Conservation (phyloP, 140 eudicot species). For the Anethum foeniculum region DNA sequence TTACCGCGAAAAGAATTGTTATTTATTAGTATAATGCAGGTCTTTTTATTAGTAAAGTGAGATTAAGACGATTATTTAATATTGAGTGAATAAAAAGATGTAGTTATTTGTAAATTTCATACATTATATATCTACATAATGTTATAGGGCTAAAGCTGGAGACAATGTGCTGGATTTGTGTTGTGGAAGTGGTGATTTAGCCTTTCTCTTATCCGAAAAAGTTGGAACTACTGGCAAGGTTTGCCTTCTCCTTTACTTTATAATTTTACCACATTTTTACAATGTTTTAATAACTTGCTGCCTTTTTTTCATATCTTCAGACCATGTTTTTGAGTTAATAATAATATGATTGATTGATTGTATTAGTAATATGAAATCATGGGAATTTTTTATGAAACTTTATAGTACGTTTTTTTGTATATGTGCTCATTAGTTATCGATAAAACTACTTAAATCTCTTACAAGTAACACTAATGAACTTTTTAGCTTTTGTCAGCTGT, state of each 20-base stretch:
- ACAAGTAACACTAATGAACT: neutral
- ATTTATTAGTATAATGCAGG: too few relatives aligned
- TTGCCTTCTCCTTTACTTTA: neutral
- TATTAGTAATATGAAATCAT: neutral
- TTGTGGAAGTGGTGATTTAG: conserved; percentile 99
- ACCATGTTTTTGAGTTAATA: neutral
- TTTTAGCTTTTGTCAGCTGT: neutral
- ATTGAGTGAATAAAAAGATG: neutral
- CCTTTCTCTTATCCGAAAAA: conserved; percentile 81
- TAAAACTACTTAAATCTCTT: neutral
- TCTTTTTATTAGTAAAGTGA: too few relatives aligned
- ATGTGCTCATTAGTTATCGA: neutral
- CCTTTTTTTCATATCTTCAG: neutral
- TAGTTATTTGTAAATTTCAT: neutral
- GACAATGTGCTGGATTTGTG: conserved; percentile 78
- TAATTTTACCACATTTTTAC: neutral
- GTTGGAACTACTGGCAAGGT: conserved; percentile 85
- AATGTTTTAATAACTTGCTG: neutral
- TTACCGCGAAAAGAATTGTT: neutral
- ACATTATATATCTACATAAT: neutral
- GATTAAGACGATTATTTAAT: too few relatives aligned
- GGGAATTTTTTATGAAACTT: neutral
- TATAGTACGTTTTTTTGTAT: neutral
- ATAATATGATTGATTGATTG: too few relatives aligned
- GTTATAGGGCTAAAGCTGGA: conserved; percentile 64